Evolutionary conservation across 257 asterid genomes (phyloP), one percentile per base, ranked within the genome.

Genomic region (Scutellaria galericulata): DNA sequence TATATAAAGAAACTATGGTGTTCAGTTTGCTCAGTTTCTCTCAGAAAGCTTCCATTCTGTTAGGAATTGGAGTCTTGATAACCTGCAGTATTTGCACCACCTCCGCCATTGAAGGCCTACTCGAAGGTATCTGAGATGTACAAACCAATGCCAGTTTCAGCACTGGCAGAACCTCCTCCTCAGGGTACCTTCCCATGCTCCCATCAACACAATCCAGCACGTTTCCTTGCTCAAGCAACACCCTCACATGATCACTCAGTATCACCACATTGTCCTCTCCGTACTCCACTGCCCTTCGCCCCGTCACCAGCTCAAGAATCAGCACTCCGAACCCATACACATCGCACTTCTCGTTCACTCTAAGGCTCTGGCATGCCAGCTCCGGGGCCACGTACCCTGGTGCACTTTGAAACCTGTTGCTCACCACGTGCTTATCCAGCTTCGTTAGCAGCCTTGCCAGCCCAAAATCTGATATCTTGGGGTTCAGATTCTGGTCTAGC

Each of bases 41-140:
- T 18, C 45, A 57, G 10, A 5, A 57, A 6, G 9, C 10, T 57
- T 57, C 64, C 20, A 57, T 80, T 66, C 91, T 86, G 24, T 86
- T 82, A 12, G 96, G 93, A 53, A 84, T 35, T 0, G 97, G 97
- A 0, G 98, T 85, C 66, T 79, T 88, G 68, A 94, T 91, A 9
- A 91, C 99, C 84, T 94, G 88, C 90, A 94, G 73, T 42, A 94
- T 91, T 70, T 91, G 97, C 78, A 91, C 98, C 74, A 94, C 99
- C 70, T 94, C 98, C 1, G 87, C 93, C 99, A 94, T 94, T 4
- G 99, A 94, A 58, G 99, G 99, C 84, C 97, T 84, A 72, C 93
- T 91, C 2, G 99, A 94, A 55, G 97, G 99, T 75, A 94, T 86
- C 81, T 89, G 97, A 37, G 97, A 94, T 31, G 97, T 94, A 75